Conservation (phyloP, 306 rosid genomes). For the Castanea sativa region DNA sequence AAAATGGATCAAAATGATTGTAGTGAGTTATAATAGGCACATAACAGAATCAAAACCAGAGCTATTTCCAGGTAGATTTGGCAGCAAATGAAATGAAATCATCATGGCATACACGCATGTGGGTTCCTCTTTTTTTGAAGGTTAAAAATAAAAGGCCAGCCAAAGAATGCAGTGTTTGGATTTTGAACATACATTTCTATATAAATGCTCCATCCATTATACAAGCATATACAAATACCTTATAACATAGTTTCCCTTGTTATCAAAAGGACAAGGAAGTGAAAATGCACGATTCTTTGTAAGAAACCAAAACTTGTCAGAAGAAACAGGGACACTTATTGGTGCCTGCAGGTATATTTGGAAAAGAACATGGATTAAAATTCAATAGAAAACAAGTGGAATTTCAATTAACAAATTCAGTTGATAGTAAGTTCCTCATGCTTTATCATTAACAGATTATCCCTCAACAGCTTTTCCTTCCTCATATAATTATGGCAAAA, state of each 20-base stretch:
- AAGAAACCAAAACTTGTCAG: conserved; percentile 88
- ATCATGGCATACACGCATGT: neutral
- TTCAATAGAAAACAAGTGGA: neutral
- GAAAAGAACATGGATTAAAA: neutral
- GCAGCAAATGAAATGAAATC: neutral
- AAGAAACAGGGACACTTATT: conserved; percentile 70
- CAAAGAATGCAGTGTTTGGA: neutral
- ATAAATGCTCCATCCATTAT: neutral
- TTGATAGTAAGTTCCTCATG: neutral
- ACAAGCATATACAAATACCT: conserved; percentile 42
- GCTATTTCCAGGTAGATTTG: conserved; percentile 6
- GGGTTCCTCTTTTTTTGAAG: neutral
- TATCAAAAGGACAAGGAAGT: conserved; percentile 74
- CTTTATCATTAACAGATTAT: neutral
- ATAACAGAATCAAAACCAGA: neutral
- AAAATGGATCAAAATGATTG: conserved; percentile 1
- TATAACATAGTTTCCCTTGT: conserved; percentile 85
- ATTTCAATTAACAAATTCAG: neutral
- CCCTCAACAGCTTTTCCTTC: neutral
- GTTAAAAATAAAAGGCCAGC: neutral
- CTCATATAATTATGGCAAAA: neutral
- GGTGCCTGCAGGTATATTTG: conserved; percentile 66
- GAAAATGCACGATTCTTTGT: conserved; percentile 75
- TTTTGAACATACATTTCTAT: neutral
- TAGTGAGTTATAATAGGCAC: neutral